Conservation (phyloP, 805 yeast genomes). For the Kregervanrija delftensis region DNA sequence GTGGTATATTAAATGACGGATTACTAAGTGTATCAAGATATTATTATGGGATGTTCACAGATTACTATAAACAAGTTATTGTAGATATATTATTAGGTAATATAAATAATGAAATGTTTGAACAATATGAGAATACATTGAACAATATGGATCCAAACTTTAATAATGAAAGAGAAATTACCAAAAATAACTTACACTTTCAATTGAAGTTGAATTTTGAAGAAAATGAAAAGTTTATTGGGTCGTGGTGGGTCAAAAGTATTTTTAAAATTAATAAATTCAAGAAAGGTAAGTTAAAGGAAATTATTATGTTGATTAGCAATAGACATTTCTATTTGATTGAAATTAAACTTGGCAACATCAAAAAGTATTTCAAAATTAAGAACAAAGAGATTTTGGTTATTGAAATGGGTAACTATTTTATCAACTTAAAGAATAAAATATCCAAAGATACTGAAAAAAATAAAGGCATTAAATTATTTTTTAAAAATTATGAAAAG, state of each 20-base stretch:
- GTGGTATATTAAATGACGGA: constrained; percentile 37
- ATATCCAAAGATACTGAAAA: no score
- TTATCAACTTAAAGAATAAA: no score
- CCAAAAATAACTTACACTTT: constrained; percentile 12
- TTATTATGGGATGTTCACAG: constrained; percentile 37
- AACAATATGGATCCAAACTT: constrained; percentile 25
- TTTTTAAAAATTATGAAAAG: no score
- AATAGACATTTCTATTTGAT: constrained; percentile 19
- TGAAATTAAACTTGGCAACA: neutral
- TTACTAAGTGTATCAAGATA: constrained; percentile 34
- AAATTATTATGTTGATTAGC: constrained; percentile 22
- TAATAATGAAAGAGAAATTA: constrained; percentile 11
- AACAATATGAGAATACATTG: constrained; percentile 34
- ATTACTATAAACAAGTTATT: constrained; percentile 37
- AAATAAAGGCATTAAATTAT: no score
- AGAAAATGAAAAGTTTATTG: constrained; percentile 12
- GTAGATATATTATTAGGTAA: constrained; percentile 36
- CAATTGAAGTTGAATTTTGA: constrained; percentile 11
- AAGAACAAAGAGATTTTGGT: no score
- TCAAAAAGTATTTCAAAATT: no score
- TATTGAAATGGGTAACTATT: no score
- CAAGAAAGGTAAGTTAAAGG: constrained; percentile 8
- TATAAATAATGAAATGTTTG: constrained; percentile 27
- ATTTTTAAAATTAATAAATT: constrained; percentile 9
- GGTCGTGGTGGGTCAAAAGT: constrained; percentile 29